phyloP scores from a whole-genome alignment of 768 basidiomycete species.

The Podaxis sp. region DNA sequence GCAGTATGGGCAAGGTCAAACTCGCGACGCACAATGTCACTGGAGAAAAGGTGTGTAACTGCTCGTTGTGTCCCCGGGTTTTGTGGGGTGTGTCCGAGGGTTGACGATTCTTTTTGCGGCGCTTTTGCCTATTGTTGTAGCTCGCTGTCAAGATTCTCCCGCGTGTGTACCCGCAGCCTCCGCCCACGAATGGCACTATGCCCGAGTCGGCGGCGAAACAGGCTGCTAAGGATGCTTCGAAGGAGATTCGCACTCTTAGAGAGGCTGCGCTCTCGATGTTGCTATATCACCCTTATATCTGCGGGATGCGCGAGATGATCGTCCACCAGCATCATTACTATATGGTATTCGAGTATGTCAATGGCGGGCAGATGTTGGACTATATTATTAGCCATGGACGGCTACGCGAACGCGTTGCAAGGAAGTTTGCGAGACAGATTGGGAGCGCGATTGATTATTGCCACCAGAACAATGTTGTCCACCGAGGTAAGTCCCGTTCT shows the following conservation, averaged over 20 bases:
- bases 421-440: conserved; percentile 98
- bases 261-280: conserved; percentile 95
- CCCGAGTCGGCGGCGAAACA: conserved; percentile 66
- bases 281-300: conserved; percentile 97
- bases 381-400: conserved; percentile 99
- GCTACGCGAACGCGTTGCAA: conserved; percentile 89
- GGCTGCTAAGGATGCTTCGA: conserved; percentile 85
- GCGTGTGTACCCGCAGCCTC: conserved; percentile 66
- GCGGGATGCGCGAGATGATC: conserved; percentile 99
- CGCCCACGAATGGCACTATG: conserved; percentile 40
- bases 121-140: conserved; percentile 35
- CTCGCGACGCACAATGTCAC: conserved; percentile 86
- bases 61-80: neutral
- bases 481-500: conserved; percentile 59
- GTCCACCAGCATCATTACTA: conserved; percentile 98
- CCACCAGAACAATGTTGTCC: conserved; percentile 96
- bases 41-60: conserved; percentile 80
- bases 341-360: conserved; percentile 99
- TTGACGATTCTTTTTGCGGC: conserved; percentile 12
- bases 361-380: conserved; percentile 99
- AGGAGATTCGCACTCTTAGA: conserved; percentile 93
- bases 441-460: conserved; percentile 96
- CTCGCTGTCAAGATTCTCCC: conserved; percentile 99
- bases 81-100: no score
- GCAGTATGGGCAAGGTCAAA: conserved; percentile 99